Evolutionary conservation across 371 early-diverging fungal genomes (phyloP).

Genomic region (Mortierella sp.): DNA sequence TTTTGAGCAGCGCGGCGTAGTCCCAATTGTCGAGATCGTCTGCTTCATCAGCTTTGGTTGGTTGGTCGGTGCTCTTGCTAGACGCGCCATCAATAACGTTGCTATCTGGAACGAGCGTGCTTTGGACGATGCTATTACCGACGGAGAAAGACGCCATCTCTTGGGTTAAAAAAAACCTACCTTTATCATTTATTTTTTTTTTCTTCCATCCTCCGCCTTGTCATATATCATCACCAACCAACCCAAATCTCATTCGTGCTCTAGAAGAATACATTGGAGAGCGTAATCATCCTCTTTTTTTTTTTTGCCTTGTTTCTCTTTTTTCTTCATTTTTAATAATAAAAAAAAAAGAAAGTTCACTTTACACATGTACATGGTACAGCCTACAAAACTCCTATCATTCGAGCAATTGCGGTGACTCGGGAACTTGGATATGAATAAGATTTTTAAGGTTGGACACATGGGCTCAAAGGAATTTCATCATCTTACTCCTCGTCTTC

Average conservation of each 20-base stretch:
- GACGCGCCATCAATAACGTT: conserved; percentile 35
- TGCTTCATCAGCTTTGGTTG: conserved; percentile 48
- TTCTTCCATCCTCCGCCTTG: neutral
- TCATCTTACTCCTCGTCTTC: conserved; percentile 14
- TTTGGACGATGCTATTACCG: conserved; percentile 18
- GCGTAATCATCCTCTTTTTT: neutral
- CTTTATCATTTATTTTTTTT: neutral
- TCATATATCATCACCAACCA: neutral
- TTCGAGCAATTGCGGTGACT: no score
- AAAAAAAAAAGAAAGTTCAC: neutral
- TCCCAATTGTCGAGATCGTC: conserved; percentile 28
- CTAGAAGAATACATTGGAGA: neutral
- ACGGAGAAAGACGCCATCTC: conserved; percentile 39
- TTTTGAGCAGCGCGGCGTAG: conserved; percentile 31
- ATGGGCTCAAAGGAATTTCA: neutral
- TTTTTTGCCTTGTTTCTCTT: conserved; percentile 8
- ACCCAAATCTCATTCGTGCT: neutral
- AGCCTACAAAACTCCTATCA: no score
- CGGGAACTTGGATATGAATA: neutral
- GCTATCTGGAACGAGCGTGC: conserved; percentile 29
- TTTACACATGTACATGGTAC: no score
- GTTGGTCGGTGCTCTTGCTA: conserved; percentile 37
- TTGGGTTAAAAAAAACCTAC: conserved; percentile 32
- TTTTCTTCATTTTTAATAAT: conserved; percentile 5
- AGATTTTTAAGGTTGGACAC: neutral